These are phyloP conservation scores for Laetiporus sulphureus DNA, from an alignment of 1,284 basidiomycete genomes.

Conservation along the genomic window DNA sequence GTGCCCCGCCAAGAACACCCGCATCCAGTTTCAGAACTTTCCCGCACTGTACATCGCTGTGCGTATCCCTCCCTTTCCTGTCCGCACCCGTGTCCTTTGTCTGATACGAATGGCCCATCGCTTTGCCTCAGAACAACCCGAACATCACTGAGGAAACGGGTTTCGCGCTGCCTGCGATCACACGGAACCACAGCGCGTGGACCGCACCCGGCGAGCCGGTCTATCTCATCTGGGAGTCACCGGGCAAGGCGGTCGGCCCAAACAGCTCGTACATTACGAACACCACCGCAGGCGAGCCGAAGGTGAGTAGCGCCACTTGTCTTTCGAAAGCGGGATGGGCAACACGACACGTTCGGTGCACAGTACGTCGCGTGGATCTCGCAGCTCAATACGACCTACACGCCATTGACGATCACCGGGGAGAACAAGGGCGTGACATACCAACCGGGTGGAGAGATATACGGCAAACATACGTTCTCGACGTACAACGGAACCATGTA, in stretches of 20 bases:
- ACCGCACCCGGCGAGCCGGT: constrained; percentile 42
- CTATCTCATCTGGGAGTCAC: constrained; percentile 47
- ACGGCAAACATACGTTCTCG: constrained; percentile 29
- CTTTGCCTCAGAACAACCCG: constrained; percentile 26
- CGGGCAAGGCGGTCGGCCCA: constrained; percentile 46
- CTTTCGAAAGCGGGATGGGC: constrained; percentile 3
- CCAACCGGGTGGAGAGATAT: constrained; percentile 44
- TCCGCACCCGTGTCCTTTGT: neutral
- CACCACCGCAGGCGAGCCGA: constrained; percentile 36
- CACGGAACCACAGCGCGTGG: constrained; percentile 42
- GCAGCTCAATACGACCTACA: constrained; percentile 62
- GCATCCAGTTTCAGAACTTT: constrained; percentile 50
- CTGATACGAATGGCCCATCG: neutral
- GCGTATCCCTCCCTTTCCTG: constrained; percentile 9
- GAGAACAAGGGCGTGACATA: constrained; percentile 37
- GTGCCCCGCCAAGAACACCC: constrained; percentile 54
- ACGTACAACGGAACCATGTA: constrained; percentile 47
- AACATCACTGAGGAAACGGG: constrained; percentile 22
- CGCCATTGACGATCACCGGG: constrained; percentile 38
- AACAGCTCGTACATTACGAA: constrained; percentile 47
- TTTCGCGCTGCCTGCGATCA: constrained; percentile 35
- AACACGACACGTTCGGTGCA: neutral
- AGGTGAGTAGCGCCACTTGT: constrained; percentile 27
- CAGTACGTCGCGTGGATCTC: constrained; percentile 46
- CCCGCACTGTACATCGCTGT: constrained; percentile 42